phyloP scores from a whole-genome alignment of 768 basidiomycete genomes.

The Kwoniella pini region DNA sequence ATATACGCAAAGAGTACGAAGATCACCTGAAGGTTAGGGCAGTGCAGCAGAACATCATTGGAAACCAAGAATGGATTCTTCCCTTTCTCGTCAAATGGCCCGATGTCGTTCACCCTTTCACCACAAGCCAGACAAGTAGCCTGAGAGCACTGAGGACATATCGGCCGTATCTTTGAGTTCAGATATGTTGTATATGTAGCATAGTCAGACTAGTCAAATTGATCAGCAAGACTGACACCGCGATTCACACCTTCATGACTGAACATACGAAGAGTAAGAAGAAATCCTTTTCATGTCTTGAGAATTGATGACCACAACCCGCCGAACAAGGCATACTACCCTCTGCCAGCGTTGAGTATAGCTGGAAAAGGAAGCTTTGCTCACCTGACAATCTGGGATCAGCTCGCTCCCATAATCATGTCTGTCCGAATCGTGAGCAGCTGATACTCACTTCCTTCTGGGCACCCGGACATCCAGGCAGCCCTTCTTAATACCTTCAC shows the following conservation, averaged over 20 bases:
- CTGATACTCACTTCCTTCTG: constrained; percentile 65
- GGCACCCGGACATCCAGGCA: constrained; percentile 97
- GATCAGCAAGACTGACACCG: constrained; percentile 13
- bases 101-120: constrained; percentile 59
- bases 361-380: constrained; percentile 80
- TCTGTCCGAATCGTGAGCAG: neutral
- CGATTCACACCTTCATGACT: constrained; percentile 12
- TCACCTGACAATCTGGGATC: constrained; percentile 58
- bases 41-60: constrained; percentile 74
- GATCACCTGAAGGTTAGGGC: constrained; percentile 65
- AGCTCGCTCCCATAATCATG: neutral
- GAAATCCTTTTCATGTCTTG: constrained; percentile 73
- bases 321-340: constrained; percentile 71
- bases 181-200: constrained; percentile 68
- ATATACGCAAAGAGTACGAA: neutral
- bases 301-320: constrained; percentile 66
- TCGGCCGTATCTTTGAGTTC: constrained; percentile 61
- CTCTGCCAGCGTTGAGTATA: constrained; percentile 72
- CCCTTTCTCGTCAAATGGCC: constrained; percentile 13
- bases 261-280: constrained; percentile 75
- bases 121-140: constrained; percentile 70
- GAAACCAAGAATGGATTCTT: constrained; percentile 48
- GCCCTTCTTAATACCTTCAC: constrained; percentile 73
- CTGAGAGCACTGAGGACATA: constrained; percentile 65
- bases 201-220: constrained; percentile 67